Conservation (phyloP, 768 basidiomycete genomes). For the Boletellus sp. region DNA sequence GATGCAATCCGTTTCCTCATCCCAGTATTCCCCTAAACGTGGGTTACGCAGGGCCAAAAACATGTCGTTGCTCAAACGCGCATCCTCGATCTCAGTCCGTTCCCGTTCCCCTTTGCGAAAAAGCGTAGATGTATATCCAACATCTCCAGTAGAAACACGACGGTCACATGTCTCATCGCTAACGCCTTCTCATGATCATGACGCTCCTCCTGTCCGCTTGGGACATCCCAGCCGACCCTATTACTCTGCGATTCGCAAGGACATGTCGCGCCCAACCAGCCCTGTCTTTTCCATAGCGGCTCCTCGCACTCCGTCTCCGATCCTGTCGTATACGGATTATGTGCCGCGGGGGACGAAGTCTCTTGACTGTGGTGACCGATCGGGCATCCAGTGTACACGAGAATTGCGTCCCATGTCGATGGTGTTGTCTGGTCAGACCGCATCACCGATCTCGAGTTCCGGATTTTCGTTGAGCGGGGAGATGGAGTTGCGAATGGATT, state of each 20-base stretch:
- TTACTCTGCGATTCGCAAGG: conserved; percentile 52
- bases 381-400: conserved; percentile 13
- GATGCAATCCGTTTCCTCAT: conserved; percentile 23
- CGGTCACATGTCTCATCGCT: conserved; percentile 19
- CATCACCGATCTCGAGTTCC: conserved; percentile 15
- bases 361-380: conserved; percentile 27
- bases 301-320: conserved; percentile 27
- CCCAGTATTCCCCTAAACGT: conserved; percentile 28
- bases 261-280: conserved; percentile 41
- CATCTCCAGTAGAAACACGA: conserved; percentile 17
- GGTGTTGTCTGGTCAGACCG: conserved; percentile 20
- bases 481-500: conserved; percentile 54
- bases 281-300: conserved; percentile 25
- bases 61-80: conserved; percentile 30
- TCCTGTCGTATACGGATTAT: conserved; percentile 21
- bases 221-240: conserved; percentile 54
- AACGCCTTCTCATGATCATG: conserved; percentile 20
- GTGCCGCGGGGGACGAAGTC: conserved; percentile 31
- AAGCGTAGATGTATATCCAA: conserved; percentile 15
- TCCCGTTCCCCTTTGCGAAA: conserved; percentile 22
- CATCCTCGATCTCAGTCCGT: conserved; percentile 21
- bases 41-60: conserved; percentile 40
- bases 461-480: conserved; percentile 61
- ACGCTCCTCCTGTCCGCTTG: conserved; percentile 34
- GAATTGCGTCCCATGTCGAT: conserved; percentile 29